Base-by-base conservation (phyloP, 2,329 filamentous ascomycete species). In the Lachnellula hyalina region DNA sequence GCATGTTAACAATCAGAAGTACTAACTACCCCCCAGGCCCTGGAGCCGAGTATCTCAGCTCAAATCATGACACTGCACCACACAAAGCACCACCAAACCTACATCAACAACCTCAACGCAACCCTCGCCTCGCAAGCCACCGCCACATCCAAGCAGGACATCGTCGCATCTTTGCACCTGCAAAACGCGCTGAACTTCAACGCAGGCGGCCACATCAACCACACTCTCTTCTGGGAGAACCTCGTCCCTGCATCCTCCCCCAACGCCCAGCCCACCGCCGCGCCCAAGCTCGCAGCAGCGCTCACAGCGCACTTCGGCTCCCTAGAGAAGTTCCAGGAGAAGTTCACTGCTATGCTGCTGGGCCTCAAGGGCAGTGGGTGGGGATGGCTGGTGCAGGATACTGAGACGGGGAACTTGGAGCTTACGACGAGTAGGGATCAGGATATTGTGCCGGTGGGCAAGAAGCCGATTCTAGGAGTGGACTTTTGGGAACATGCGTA, bases 401-500 rank as follows among this genome's bases (percentile, higher is more conserved):
- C 76, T 2, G 72, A 72, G 2, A 80, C 75, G 1, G 84, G 82
- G 44, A 71, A 70, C 28, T 71, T 96, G 61, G 79, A 83, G 54
- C 89, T 96, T 61, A 77, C 87, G 8, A 90, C 86, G 0, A 91
- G 88, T n/a, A 90, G 90, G 70, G 90, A 96, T 68, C 90, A 96
- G 74, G 90, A 95, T 67, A 85, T 86, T 1, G 80, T 90, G 4
- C 80, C 86, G 64, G 75, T 76, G 15, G 78, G 81, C 4, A 81
- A 85, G 61, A 78, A 82, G n/a, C 86, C 86, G 8, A 74, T 96
- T 19, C 77, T 91, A 42, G 90, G 89, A 0, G 78, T 96, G 2
- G 90, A 96, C 70, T 93, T 95, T 83, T 95, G 90, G 90, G 90
- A 96, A 75, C 90, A 96, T 74, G 90, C 90, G 0, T 96, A 95